These are phyloP conservation scores for Globisporangium polare DNA, from an alignment of 352 stramenopile genomes.

Conservation along the genomic window DNA sequence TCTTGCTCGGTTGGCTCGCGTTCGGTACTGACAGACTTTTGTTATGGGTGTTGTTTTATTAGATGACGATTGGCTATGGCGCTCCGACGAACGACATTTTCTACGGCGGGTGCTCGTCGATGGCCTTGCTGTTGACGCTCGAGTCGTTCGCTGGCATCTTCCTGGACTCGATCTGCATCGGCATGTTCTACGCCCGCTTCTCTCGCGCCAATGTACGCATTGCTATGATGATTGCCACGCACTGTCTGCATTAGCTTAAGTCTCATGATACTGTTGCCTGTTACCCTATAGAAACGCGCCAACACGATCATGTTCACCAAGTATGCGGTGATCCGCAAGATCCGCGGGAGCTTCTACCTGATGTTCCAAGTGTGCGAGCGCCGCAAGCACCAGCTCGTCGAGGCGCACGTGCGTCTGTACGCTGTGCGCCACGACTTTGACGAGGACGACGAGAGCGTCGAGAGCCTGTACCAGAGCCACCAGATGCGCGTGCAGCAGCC, in stretches of 20 bases:
- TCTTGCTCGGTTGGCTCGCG: too few relatives aligned
- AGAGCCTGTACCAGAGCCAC: constrained; percentile 73
- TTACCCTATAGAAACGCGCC: constrained; percentile 57
- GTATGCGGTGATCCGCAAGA: constrained; percentile 83
- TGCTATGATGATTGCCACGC: neutral
- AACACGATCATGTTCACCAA: constrained; percentile 88
- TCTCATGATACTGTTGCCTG: neutral
- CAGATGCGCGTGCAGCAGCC: constrained; percentile 89
- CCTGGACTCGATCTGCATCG: constrained; percentile 83
- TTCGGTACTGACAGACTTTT: neutral
- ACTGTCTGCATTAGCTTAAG: neutral
- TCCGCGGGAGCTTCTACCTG: constrained; percentile 88
- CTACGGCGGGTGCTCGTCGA: constrained; percentile 77
- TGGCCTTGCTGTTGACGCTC: constrained; percentile 72
- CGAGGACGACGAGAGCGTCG: constrained; percentile 42
- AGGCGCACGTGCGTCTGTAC: constrained; percentile 82
- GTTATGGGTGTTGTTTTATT: constrained; percentile 1
- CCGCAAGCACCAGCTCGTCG: constrained; percentile 86
- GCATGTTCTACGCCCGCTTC: constrained; percentile 86
- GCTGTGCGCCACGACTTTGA: constrained; percentile 69
- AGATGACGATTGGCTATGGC: constrained; percentile 89
- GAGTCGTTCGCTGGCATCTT: constrained; percentile 87
- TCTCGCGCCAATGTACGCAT: constrained; percentile 67
- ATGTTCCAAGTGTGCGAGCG: constrained; percentile 91
- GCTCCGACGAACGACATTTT: constrained; percentile 87